A percentile compares a stretch with the other conserved stretches of the same genome.
Evolutionary conservation across 176 grass and related monocot genomes (phyloP).

Genomic region (Eleusine indica): DNA sequence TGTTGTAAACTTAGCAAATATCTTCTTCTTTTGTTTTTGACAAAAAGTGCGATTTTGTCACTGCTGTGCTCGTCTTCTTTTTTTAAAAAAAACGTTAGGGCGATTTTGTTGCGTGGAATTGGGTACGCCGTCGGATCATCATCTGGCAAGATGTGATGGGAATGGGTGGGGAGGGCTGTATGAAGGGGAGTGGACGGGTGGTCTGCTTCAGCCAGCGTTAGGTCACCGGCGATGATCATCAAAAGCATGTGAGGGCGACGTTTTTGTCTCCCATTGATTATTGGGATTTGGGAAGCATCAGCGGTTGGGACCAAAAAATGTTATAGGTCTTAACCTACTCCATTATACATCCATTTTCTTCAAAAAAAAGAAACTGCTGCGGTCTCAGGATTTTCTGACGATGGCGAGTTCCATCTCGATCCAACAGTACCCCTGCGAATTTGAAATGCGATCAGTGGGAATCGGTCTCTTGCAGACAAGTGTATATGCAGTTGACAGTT

Average conservation of each 20-base stretch:
- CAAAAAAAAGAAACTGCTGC: neutral
- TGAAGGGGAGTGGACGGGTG: conserved; percentile 23
- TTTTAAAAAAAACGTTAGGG: neutral
- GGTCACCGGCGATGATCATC: conserved; percentile 23
- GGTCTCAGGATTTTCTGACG: neutral
- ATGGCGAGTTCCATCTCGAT: neutral
- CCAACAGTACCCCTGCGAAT: neutral
- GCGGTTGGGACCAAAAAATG: too few relatives aligned
- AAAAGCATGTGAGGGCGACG: conserved; percentile 44
- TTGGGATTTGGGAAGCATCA: neutral
- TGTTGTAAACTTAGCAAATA: too few relatives aligned
- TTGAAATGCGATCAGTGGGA: neutral
- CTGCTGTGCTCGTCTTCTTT: neutral
- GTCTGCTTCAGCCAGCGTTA: conserved; percentile 48
- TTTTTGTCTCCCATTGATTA: conserved; percentile 30
- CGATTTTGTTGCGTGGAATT: neutral
- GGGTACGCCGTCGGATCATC: neutral
- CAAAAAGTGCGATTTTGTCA: neutral
- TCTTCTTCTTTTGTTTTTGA: too few relatives aligned
- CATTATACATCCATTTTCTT: neutral
- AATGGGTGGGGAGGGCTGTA: neutral
- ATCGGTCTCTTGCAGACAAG: neutral
- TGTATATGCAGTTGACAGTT: neutral
- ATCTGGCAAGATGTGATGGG: neutral
- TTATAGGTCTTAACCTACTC: neutral